These are phyloP conservation scores for Candida glaebosa DNA, from an alignment of 805 yeast species.

Conservation along the genomic window DNA sequence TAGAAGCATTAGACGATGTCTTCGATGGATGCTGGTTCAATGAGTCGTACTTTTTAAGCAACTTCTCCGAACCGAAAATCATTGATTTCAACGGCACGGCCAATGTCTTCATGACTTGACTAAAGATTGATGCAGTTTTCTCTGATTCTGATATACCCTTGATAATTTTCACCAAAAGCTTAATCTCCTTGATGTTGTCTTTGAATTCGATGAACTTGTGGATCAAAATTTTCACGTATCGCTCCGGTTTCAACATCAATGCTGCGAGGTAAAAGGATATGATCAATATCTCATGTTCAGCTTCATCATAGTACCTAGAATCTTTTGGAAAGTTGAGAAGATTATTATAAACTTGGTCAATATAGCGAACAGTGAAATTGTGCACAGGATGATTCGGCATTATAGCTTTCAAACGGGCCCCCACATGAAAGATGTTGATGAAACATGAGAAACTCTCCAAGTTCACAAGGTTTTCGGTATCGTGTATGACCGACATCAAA, in stretches of 20 bases:
- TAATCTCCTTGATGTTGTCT: constrained; percentile 23
- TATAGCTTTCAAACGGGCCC: constrained; percentile 23
- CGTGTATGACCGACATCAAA: constrained; percentile 25
- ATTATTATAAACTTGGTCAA: constrained; percentile 29
- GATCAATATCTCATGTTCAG: constrained; percentile 19
- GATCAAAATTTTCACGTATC: constrained; percentile 23
- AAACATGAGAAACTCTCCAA: constrained; percentile 34
- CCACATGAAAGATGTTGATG: constrained; percentile 33
- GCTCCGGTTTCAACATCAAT: constrained; percentile 29
- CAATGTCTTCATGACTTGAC: constrained; percentile 21
- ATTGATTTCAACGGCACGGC: constrained; percentile 22
- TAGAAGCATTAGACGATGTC: constrained; percentile 13
- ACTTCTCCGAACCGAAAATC: constrained; percentile 22
- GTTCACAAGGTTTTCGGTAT: constrained; percentile 21
- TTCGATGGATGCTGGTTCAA: constrained; percentile 5
- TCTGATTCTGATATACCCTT: constrained; percentile 27
- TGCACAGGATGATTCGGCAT: constrained; percentile 23
- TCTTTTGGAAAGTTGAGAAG: constrained; percentile 15
- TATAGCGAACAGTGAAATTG: constrained; percentile 24
- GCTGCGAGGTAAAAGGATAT: constrained; percentile 34
- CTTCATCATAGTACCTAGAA: constrained; percentile 11
- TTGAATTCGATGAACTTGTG: constrained; percentile 18
- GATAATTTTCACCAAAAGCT: constrained; percentile 25
- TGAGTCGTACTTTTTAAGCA: constrained; percentile 20
- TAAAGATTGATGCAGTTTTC: constrained; percentile 17